Percentiles rank a stretch among this genome's conserved stretches.
These are phyloP conservation scores for Magnusiomyces suaveolens DNA, from an alignment of 1,139 yeast genomes.

Conservation along the genomic window DNA sequence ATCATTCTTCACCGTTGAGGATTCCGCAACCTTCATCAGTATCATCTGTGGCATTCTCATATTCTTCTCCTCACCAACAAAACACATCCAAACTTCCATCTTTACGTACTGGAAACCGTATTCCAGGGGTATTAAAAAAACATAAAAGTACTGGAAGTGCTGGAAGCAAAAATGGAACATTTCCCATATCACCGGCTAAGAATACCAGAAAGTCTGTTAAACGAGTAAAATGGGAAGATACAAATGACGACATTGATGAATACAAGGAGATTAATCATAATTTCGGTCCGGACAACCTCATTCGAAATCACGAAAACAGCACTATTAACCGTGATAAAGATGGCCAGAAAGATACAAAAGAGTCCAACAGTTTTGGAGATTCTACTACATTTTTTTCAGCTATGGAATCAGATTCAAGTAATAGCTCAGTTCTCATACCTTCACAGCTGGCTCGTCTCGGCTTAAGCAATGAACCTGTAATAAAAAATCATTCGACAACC, in stretches of 20 bases:
- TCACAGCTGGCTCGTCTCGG: neutral
- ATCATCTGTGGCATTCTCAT: neutral
- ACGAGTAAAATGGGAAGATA: conserved; percentile 27
- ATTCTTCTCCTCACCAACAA: neutral
- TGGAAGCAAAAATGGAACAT: neutral
- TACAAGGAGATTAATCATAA: neutral
- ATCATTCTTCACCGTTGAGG: too few relatives aligned
- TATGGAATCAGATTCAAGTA: neutral
- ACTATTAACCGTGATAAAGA: too few relatives aligned
- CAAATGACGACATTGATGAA: conserved; percentile 3
- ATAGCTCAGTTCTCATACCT: neutral
- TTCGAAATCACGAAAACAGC: too few relatives aligned
- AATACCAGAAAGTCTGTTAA: conserved; percentile 20
- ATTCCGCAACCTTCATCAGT: neutral
- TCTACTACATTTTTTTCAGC: neutral
- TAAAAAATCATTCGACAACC: too few relatives aligned
- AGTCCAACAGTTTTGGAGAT: neutral
- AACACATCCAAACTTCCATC: neutral
- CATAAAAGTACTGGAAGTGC: neutral
- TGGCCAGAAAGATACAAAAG: neutral
- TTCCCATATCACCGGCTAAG: conserved; percentile 17
- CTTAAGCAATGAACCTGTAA: neutral
- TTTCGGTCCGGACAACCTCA: too few relatives aligned
- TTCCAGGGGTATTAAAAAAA: neutral
- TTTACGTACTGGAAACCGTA: neutral